Conservation (phyloP, 768 basidiomycete species). For the Lentinula sp. region DNA sequence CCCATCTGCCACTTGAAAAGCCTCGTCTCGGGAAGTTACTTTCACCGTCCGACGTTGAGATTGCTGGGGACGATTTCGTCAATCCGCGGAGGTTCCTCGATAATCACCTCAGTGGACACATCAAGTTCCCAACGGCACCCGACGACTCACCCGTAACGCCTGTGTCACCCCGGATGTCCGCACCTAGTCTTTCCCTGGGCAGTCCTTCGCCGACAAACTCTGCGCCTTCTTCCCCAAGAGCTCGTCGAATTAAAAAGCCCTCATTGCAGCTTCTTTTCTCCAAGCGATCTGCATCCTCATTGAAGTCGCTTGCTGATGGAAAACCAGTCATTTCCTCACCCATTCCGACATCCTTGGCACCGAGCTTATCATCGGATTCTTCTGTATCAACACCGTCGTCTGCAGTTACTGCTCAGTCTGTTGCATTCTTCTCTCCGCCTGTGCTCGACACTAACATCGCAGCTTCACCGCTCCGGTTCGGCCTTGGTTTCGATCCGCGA, state of each 20-base stretch:
- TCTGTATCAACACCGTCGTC: conserved; percentile 46
- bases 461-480: conserved; percentile 40
- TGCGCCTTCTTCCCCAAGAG: conserved; percentile 21
- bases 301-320: conserved; percentile 23
- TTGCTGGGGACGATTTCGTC: conserved; percentile 16
- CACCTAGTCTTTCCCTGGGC: conserved; percentile 28
- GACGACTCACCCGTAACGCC: conserved; percentile 23
- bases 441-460: conserved; percentile 60
- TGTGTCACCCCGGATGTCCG: conserved; percentile 26
- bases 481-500: conserved; percentile 25
- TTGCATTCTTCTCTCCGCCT: conserved; percentile 43
- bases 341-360: conserved; percentile 20
- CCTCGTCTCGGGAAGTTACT: conserved; percentile 19
- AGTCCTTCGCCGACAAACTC: conserved; percentile 19
- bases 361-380: conserved; percentile 39
- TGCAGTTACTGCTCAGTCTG: conserved; percentile 52
- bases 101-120: conserved; percentile 20
- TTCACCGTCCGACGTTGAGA: conserved; percentile 7
- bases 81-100: conserved; percentile 4
- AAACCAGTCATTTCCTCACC: conserved; percentile 24
- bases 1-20: conserved; percentile 23
- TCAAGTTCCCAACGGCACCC: conserved; percentile 42
- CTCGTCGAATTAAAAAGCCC: conserved; percentile 52
- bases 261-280: conserved; percentile 66
- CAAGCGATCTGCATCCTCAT: conserved; percentile 51